Evolutionary conservation across 2,329 filamentous ascomycete species (phyloP).

Genomic region (Fusarium verrucosum): DNA sequence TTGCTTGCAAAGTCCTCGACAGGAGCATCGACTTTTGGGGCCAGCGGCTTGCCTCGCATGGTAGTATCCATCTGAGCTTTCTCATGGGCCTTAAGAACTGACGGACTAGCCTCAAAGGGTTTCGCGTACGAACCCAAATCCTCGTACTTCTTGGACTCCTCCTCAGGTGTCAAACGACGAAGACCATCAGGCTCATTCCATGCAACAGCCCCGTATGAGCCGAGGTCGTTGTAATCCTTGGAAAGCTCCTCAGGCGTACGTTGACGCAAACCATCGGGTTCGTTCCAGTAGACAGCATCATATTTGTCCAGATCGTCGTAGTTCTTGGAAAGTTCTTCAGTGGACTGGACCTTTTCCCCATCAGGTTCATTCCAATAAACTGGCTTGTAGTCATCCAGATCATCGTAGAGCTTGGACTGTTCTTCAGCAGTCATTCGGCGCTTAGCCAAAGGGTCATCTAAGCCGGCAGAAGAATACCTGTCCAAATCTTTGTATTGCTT

Average conservation of each 20-base stretch:
- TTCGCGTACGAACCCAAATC: slow-evolving; percentile 51
- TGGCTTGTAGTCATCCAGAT: slow-evolving; percentile 52
- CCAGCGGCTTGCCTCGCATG: slow-evolving; percentile 50
- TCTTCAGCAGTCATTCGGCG: slow-evolving; percentile 47
- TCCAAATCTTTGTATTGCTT: slow-evolving; percentile 52
- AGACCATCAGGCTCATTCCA: slow-evolving; percentile 48
- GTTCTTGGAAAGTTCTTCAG: slow-evolving; percentile 49
- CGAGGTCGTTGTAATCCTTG: slow-evolving; percentile 54
- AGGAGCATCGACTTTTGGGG: slow-evolving; percentile 48
- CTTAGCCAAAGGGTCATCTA: slow-evolving; percentile 44
- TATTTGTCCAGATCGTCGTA: slow-evolving; percentile 52
- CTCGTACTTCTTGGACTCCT: slow-evolving; percentile 45
- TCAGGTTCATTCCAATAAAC: slow-evolving; percentile 50
- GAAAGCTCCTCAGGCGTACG: slow-evolving; percentile 48
- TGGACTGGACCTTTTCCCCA: slow-evolving; percentile 43
- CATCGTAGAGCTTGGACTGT: slow-evolving; percentile 51
- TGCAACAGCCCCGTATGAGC: slow-evolving; percentile 49
- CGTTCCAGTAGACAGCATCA: slow-evolving; percentile 44
- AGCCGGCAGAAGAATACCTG: slow-evolving; percentile 46
- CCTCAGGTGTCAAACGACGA: slow-evolving; percentile 43
- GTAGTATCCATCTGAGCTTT: slow-evolving; percentile 44
- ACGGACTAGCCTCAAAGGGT: slow-evolving; percentile 49
- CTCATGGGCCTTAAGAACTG: slow-evolving; percentile 43
- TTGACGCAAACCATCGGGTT: slow-evolving; percentile 46
- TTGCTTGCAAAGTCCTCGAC: slow-evolving; percentile 43